Evolutionary conservation across 805 yeast genomes (phyloP).

Genomic region (Yarrowia phangngaensis): DNA sequence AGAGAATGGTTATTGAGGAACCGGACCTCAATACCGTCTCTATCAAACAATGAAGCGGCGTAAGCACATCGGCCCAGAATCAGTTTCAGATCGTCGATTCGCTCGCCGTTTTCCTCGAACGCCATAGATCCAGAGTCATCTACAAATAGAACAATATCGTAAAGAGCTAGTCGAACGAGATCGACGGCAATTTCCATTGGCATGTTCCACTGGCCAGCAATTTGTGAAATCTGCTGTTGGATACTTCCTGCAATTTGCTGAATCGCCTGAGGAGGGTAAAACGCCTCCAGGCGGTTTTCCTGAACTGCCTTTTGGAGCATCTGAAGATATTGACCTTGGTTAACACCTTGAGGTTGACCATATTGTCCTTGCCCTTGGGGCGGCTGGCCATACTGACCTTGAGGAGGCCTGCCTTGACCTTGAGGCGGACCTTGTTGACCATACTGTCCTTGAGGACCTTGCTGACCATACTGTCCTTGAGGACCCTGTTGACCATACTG

Average conservation of each 20-base stretch:
- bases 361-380: slow-evolving; percentile 17
- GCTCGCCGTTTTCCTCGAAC: slow-evolving; percentile 38
- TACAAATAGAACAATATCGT: slow-evolving; percentile 36
- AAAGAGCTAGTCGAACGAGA: slow-evolving; percentile 36
- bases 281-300: slow-evolving; percentile 35
- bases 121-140: slow-evolving; percentile 40
- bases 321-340: slow-evolving; percentile 29
- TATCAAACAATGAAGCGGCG: slow-evolving; percentile 37
- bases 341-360: slow-evolving; percentile 25
- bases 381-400: slow-evolving; percentile 28
- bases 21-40: slow-evolving; percentile 37
- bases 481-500: slow-evolving; percentile 29
- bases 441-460: slow-evolving; percentile 24
- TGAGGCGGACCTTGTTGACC: no score
- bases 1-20: slow-evolving; percentile 35
- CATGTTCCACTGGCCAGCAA: slow-evolving; percentile 34
- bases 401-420: no score
- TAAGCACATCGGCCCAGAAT: slow-evolving; percentile 35
- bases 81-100: slow-evolving; percentile 37
- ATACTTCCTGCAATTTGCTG: slow-evolving; percentile 35
- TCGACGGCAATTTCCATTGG: slow-evolving; percentile 38
- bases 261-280: slow-evolving; percentile 36
- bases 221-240: slow-evolving; percentile 29
- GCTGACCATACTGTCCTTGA: slow-evolving; percentile 27
- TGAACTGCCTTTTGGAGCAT: slow-evolving; percentile 33